Evolutionary conservation across 768 basidiomycete genomes (phyloP).

Genomic region (Boletus pseudopeckii): DNA sequence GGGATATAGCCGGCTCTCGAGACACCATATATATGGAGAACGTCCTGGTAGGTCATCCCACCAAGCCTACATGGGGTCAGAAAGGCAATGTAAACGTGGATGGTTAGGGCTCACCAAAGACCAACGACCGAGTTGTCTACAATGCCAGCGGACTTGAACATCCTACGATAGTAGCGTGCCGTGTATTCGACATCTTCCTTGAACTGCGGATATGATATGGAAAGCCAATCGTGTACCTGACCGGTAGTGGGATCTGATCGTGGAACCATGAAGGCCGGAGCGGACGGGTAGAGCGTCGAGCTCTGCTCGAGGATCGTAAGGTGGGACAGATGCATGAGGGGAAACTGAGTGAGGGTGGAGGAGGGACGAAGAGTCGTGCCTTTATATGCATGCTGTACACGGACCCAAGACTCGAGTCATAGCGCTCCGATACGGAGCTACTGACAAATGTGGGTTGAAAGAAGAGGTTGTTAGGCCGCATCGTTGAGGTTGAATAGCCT

Average conservation of each 20-base stretch:
- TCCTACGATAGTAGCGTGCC: conserved; percentile 59
- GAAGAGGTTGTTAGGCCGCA: conserved; percentile 26
- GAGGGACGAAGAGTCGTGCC: neutral
- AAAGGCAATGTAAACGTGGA: neutral
- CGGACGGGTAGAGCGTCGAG: conserved; percentile 45
- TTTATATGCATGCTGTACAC: conserved; percentile 34
- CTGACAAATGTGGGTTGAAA: conserved; percentile 26
- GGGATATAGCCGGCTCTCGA: conserved; percentile 76
- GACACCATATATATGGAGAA: conserved; percentile 70
- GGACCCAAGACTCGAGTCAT: conserved; percentile 15
- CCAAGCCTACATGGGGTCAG: conserved; percentile 50
- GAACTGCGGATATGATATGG: conserved; percentile 66
- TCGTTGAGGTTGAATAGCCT: conserved; percentile 30
- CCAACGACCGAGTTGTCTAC: conserved; percentile 60
- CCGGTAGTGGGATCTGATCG: conserved; percentile 41
- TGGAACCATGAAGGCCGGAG: conserved; percentile 61
- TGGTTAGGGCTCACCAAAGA: conserved; percentile 53
- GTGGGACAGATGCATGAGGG: conserved; percentile 43
- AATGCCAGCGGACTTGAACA: conserved; percentile 46
- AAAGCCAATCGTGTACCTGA: conserved; percentile 49
- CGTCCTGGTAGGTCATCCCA: conserved; percentile 69
- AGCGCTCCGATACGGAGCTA: conserved; percentile 29
- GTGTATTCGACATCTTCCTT: conserved; percentile 59
- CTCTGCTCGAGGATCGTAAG: conserved; percentile 60
- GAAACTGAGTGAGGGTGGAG: conserved; percentile 5